Percentiles rank a stretch among this genome's conserved stretches.
Evolutionary conservation across 768 basidiomycete genomes (phyloP).

Genomic region (Calocybe gangraenosa): DNA sequence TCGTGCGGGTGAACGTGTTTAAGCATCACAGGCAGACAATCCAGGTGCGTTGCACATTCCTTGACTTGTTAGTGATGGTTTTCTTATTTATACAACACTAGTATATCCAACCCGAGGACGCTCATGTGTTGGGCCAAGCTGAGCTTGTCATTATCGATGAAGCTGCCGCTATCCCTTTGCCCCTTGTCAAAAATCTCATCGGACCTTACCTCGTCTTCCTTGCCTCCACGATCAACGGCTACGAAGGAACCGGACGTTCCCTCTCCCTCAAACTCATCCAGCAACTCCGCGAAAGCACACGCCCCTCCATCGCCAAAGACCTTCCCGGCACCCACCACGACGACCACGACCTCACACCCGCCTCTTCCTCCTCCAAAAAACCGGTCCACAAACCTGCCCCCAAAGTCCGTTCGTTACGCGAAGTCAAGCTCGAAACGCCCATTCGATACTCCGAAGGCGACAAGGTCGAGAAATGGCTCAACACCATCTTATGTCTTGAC

Average conservation of each 20-base stretch:
- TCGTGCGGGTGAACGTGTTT: slow-evolving; percentile 94
- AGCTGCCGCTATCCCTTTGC: slow-evolving; percentile 95
- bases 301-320: slow-evolving; percentile 73
- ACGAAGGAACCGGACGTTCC: slow-evolving; percentile 99
- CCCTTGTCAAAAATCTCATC: slow-evolving; percentile 90
- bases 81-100: slow-evolving; percentile 29
- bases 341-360: slow-evolving; percentile 30
- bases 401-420: slow-evolving; percentile 76
- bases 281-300: slow-evolving; percentile 88
- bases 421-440: slow-evolving; percentile 92
- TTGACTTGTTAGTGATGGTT: background rate
- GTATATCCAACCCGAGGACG: slow-evolving; percentile 99
- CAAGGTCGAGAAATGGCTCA: slow-evolving; percentile 92
- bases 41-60: slow-evolving; percentile 53
- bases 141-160: slow-evolving; percentile 98
- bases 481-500: slow-evolving; percentile 85
- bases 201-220: slow-evolving; percentile 97
- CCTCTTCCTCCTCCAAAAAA: slow-evolving; percentile 47
- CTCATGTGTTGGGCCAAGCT: slow-evolving; percentile 95
- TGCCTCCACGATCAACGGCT: slow-evolving; percentile 99
- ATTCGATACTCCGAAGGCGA: slow-evolving; percentile 90
- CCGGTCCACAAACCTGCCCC: slow-evolving; percentile 47
- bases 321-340: slow-evolving; percentile 32
- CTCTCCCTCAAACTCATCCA: slow-evolving; percentile 97
- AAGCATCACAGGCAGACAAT: slow-evolving; percentile 93